phyloP scores from a whole-genome alignment of 768 basidiomycete species.

The Rubroboletus satanas region DNA sequence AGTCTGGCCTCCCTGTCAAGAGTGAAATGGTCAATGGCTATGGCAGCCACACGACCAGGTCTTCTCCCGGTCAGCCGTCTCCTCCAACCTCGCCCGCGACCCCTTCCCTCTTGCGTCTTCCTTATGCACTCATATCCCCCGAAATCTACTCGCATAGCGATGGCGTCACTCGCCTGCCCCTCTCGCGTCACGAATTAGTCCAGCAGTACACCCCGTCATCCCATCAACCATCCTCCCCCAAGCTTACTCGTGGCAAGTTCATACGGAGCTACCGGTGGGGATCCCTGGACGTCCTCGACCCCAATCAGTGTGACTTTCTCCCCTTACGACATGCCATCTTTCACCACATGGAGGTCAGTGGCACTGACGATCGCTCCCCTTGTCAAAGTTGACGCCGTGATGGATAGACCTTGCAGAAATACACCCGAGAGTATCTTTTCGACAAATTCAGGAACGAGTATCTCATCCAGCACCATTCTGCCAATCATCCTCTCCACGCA shows the following conservation, averaged over 20 bases:
- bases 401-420: constrained; percentile 75
- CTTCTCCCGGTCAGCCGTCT: constrained; percentile 47
- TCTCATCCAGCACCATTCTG: constrained; percentile 48
- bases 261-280: constrained; percentile 82
- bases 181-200: constrained; percentile 67
- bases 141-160: constrained; percentile 84
- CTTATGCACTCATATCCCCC: constrained; percentile 82
- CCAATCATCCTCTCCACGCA: constrained; percentile 39
- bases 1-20: constrained; percentile 40
- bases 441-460: constrained; percentile 69
- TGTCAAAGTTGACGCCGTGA: constrained; percentile 17
- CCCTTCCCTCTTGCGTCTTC: constrained; percentile 60
- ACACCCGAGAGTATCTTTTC: constrained; percentile 79
- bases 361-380: constrained; percentile 9
- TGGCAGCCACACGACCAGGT: constrained; percentile 46
- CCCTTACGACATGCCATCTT: constrained; percentile 75
- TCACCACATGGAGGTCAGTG: constrained; percentile 81
- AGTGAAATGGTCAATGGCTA: constrained; percentile 55
- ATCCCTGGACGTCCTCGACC: constrained; percentile 72
- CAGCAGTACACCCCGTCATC: constrained; percentile 67
- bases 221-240: constrained; percentile 39
- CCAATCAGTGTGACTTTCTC: constrained; percentile 76
- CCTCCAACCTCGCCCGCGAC: constrained; percentile 67
- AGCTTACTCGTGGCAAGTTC: constrained; percentile 60
- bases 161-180: constrained; percentile 56